These are phyloP conservation scores for Pulicaria dysenterica DNA, from an alignment of 129 eudicot species.

Conservation along the genomic window DNA sequence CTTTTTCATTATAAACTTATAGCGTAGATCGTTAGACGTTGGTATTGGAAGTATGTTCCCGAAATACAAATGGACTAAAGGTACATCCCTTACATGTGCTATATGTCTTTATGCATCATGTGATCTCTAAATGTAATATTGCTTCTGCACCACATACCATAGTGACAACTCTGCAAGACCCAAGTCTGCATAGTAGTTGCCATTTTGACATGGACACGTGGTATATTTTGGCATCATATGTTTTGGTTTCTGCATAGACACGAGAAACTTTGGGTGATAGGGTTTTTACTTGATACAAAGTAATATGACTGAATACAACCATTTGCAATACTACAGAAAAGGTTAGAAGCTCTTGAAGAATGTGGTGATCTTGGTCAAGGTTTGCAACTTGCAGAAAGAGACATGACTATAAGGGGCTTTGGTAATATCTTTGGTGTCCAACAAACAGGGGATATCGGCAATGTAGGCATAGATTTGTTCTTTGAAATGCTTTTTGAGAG, in stretches of 20 bases:
- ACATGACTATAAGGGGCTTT: conserved; percentile 95
- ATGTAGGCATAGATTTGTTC: conserved; percentile 97
- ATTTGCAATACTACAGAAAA: conserved; percentile 55
- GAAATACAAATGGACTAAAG: neutral
- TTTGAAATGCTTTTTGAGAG: conserved; percentile 99
- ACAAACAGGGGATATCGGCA: conserved; percentile 91
- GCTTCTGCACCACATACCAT: neutral
- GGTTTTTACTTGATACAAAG: conserved; percentile 1
- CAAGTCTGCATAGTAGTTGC: neutral
- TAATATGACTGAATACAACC: conserved; percentile 7
- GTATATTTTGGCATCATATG: neutral
- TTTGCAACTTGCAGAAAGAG: conserved; percentile 97
- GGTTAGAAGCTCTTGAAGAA: conserved; percentile 97
- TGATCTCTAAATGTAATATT: neutral
- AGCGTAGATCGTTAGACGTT: neutral
- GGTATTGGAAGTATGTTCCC: neutral
- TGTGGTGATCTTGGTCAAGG: conserved; percentile 98
- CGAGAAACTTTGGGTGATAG: conserved; percentile 3
- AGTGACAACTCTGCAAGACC: neutral
- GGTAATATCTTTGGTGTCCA: conserved; percentile 98
- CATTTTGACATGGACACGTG: neutral
- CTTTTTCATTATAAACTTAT: neutral
- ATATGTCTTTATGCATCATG: neutral
- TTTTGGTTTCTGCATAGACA: conserved; percentile 8
- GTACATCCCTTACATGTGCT: neutral